Conservation (phyloP, 352 stramenopile species). For the Pythium aphanidermatum region DNA sequence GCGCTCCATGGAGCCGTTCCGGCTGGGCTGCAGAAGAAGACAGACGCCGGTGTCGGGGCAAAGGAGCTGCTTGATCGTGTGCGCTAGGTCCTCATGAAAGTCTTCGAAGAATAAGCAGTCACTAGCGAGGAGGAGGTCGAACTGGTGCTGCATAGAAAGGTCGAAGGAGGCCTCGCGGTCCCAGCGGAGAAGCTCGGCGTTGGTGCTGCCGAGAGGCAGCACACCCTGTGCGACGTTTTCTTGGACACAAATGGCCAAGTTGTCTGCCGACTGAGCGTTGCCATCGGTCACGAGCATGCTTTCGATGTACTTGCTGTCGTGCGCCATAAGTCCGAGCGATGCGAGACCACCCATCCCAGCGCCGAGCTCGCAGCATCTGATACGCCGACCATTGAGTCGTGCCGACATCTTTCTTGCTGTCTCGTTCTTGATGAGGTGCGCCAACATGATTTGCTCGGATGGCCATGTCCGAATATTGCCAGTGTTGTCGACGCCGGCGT, state of each 20-base stretch:
- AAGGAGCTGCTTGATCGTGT: constrained; percentile 60
- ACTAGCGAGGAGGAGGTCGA: constrained; percentile 76
- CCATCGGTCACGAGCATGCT: constrained; percentile 67
- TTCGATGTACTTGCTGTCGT: constrained; percentile 30
- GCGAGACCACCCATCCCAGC: constrained; percentile 73
- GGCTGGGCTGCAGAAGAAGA: constrained; percentile 70
- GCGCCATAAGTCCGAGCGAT: constrained; percentile 51
- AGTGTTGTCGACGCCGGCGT: constrained; percentile 82
- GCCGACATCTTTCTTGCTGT: constrained; percentile 24
- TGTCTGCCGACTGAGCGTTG: constrained; percentile 61
- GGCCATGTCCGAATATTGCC: constrained; percentile 86
- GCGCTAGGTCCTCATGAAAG: constrained; percentile 71
- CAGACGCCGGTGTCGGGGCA: constrained; percentile 34
- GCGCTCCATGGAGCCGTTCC: constrained; percentile 69
- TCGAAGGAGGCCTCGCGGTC: constrained; percentile 33
- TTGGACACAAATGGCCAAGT: constrained; percentile 53
- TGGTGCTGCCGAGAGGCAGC: background rate
- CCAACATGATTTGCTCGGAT: constrained; percentile 68
- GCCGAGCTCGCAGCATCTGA: constrained; percentile 68
- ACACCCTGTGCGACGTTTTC: constrained; percentile 35
- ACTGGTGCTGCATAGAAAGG: constrained; percentile 33
- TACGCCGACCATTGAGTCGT: background rate
- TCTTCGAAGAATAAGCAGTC: constrained; percentile 87
- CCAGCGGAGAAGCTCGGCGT: constrained; percentile 58
- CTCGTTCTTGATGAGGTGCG: constrained; percentile 42